phyloP scores from a whole-genome alignment of 1,284 basidiomycete species.

The Ceratobasidium papillatum region DNA sequence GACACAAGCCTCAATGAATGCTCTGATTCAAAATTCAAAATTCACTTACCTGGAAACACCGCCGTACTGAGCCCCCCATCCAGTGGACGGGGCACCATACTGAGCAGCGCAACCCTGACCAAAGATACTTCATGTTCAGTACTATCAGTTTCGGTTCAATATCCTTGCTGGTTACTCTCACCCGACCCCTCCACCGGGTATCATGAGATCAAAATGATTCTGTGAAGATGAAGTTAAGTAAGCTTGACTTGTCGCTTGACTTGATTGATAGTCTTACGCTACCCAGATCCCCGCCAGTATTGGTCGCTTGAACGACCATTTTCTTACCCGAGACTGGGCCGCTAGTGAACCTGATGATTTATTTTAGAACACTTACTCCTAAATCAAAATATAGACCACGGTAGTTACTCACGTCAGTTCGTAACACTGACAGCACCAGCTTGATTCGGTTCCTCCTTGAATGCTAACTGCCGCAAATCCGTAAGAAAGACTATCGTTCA shows the following conservation, averaged over 20 bases:
- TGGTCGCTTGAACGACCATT: conserved; percentile 44
- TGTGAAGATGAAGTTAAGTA: not conserved
- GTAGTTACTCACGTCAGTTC: conserved; percentile 43
- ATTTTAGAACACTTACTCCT: too few species aligned
- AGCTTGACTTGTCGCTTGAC: not conserved
- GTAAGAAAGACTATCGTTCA: conserved; percentile 42
- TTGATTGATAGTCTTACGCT: conserved; percentile 15
- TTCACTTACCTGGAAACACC: conserved; percentile 43
- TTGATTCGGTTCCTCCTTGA: conserved; percentile 40
- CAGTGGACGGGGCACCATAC: conserved; percentile 42
- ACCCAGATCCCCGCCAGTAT: conserved; percentile 45
- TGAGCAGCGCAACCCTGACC: conserved; percentile 42
- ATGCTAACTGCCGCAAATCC: conserved; percentile 45
- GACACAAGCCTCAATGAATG: too few species aligned
- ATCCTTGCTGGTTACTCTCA: not conserved
- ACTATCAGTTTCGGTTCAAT: not conserved
- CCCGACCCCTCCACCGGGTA: conserved; percentile 46
- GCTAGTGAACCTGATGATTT: conserved; percentile 41
- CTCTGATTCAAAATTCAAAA: too few species aligned
- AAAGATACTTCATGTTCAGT: conserved; percentile 19
- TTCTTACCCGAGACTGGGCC: conserved; percentile 44
- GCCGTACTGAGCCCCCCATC: conserved; percentile 43
- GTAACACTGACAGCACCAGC: conserved; percentile 46
- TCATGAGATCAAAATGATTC: conserved; percentile 45
- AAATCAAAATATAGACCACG: not conserved